Base-by-base conservation (phyloP, 345 rosid species). In the Combretum micranthum region DNA sequence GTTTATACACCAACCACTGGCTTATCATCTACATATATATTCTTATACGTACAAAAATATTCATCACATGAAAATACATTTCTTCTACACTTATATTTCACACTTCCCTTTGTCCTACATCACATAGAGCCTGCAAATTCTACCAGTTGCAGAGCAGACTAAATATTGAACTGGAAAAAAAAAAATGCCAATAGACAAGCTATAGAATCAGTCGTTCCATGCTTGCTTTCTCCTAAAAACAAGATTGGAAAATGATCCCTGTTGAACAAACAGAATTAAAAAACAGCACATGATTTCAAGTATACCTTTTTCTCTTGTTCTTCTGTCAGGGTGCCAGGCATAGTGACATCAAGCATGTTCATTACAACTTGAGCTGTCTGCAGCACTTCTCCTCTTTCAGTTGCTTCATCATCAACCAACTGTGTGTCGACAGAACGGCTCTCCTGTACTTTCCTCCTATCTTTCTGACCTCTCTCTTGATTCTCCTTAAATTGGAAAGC, bases 311-410 rank as follows among this genome's bases (percentile, higher is more conserved):
- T 77, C 76, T 83, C 86, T 62, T 84, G 68, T 58, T 83, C 86
- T 72, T 77, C 83, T 65, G 76, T 69, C 53, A 92, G 69, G 65
- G 73, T 68, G 62, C 81, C 85, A 59, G 98, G 96, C 84, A 81
- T 79, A 46, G 86, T 79, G 69, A 55, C 70, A 76, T 92, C 94
- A 66, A 92, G 88, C 84, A 92, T 85, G 55, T 81, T 86, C 85
- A 88, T 69, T 60, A 86, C 88, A 46, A 88, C 75, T 71, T 81
- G 71, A 45, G 96, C 70, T 66, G 96, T 78, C 72, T 80, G 95
- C 53, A 84, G 59, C 64, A 77, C 80, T 65, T 86, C 67, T 32
- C 95, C 83, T 61, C 58, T 78, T 72, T 84, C 97, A 53, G 64
- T 61, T 46, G 61, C 67, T 53, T 68, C 75, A n/a, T 66, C 87